Base-by-base conservation (phyloP, 257 asterid genomes). In the Dorcoceras hygrometricum region DNA sequence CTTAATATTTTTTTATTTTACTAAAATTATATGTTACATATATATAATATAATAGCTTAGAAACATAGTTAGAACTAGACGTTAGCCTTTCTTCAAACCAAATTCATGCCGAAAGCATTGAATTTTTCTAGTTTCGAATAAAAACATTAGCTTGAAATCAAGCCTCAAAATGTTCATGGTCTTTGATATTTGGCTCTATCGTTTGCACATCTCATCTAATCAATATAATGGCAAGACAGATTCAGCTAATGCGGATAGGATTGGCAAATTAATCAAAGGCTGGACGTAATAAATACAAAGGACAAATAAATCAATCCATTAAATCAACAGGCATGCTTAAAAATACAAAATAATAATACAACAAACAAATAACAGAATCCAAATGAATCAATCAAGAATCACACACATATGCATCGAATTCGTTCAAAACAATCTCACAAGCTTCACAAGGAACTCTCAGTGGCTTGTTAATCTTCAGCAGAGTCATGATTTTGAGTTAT, bases 401-500 rank as follows among this genome's bases (percentile, higher is more conserved):
- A 46, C 54, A 46, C 18, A 3, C 50, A 12, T 8, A 46, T 16
- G 1, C 22, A 46, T 3, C 2, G 22, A 46, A 46, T 14, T 18
- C 54, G 22, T 46, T 46, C 22, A 4, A 14, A 46, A 46, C 54
- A 46, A 46, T 46, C 22, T 46, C 54, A 46, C 54, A 46, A 46
- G 54, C 54, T 46, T 46, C 22, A 4, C 54, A 14, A 46, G 54
- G 54, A 34, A 8, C 14, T 34, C 14, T 9, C 43, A 34, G 2
- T 34, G 14, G 22, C n/a, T 39, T 56, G 58, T 77, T 58, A 83
- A 55, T 76, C 82, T 81, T 78, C 80, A 34, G 83, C 78, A 34
- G 82, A 69, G 57, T 80, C 84, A 57, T 64, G 70, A 67, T 81
- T 79, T 65, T 87, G 82, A 63, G 95, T 95, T 79, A 86, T 80